Evolutionary conservation across 148 eudicot genomes (phyloP), one percentile per base, ranked within the genome.

Genomic region (Gaultheria prostrata): DNA sequence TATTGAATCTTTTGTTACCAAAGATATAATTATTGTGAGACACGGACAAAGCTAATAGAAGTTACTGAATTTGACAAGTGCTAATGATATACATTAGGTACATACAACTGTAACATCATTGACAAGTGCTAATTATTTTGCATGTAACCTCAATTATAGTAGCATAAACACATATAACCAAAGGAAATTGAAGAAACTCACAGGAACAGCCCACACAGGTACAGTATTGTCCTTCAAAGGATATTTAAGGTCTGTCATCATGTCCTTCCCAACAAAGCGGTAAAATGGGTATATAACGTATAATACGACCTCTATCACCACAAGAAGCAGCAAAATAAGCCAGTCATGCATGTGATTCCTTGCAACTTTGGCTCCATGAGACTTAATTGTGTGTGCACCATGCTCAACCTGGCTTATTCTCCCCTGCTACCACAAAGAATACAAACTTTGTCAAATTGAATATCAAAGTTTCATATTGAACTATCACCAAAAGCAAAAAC

Each of bases 181-280:
- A 28, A 28, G 30, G 72, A 67, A 13, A 63, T 2, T 67, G 30
- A 28, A 28, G 18, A 67, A 67, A 85, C 92, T 82, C 86, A 95
- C 98, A 67, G 97, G 94, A 84, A 93, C 98, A 57, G 91, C 88
- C 98, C 97, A 93, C 1, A 90, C n/a, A 4, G 98, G 98, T 28
- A 94, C 84, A 9, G 98, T 92, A 83, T 93, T 93, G 24, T 84
- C 83, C 76, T 93, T 85, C 87, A 94, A 46, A 0, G 98, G 98
- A 65, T 92, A 95, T 79, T 83, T 91, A 15, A 95, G 92, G 84
- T 94, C 95, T 17, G 84, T 85, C 95, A 95, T 95, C 97, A 95
- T 93, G 63, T 87, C 93, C 87, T 87, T 86, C 32, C 98, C 97
- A 53, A 95, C 94, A 82, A 88, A 95, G 24, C 98, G 94, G 73